phyloP scores from a whole-genome alignment of 352 stramenopile species.

The Phytophthora multivora region DNA sequence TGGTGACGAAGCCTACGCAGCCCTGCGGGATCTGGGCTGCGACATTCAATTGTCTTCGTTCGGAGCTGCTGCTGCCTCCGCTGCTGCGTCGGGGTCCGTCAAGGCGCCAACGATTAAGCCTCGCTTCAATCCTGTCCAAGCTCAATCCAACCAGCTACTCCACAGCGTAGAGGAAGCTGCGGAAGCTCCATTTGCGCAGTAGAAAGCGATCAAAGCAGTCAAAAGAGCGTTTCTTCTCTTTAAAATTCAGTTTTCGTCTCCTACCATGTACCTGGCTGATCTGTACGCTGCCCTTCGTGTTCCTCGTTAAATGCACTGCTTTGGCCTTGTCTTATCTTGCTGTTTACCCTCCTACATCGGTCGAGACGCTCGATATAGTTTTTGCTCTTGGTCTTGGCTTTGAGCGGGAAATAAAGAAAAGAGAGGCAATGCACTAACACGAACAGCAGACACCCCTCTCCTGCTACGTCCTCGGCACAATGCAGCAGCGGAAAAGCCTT shows the following conservation, averaged over 20 bases:
- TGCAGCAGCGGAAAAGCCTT: neutral
- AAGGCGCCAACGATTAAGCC: constrained; percentile 28
- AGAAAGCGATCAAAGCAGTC: neutral
- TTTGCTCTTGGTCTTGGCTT: constrained; percentile 8
- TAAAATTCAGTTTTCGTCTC: constrained; percentile 18
- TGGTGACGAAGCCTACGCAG: constrained; percentile 80
- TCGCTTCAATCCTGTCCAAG: constrained; percentile 74
- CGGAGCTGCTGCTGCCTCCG: constrained; percentile 26
- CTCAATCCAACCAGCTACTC: constrained; percentile 59
- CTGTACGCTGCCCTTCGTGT: constrained; percentile 10
- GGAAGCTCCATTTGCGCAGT: constrained; percentile 51
- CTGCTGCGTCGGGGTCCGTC: constrained; percentile 22
- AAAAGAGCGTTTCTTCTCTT: constrained; percentile 9
- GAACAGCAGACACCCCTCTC: constrained; percentile 11
- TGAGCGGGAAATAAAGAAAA: constrained; percentile 17
- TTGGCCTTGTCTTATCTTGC: constrained; percentile 14
- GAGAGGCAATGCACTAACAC: constrained; percentile 15
- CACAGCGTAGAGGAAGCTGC: constrained; percentile 55
- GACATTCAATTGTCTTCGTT: constrained; percentile 74
- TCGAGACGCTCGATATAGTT: constrained; percentile 8
- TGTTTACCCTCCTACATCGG: constrained; percentile 1
- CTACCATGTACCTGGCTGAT: constrained; percentile 13
- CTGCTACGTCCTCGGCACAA: constrained; percentile 2
- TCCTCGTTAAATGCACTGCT: constrained; percentile 16
- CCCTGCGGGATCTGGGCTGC: constrained; percentile 72